These are phyloP conservation scores for Trifolium repens DNA, from an alignment of 306 rosid species.

Conservation along the genomic window DNA sequence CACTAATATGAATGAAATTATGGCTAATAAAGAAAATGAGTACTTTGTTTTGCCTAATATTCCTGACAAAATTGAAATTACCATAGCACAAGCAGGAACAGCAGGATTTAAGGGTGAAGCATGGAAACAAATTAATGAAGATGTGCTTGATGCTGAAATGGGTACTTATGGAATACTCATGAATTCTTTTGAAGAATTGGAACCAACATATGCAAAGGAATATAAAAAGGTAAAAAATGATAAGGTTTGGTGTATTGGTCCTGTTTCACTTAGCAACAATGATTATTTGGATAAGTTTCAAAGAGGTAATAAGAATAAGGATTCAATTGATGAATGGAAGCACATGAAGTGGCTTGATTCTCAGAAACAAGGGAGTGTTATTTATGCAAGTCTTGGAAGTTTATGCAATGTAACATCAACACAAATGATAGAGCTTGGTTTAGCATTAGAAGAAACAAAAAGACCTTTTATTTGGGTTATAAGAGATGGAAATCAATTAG, in stretches of 20 bases:
- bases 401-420: slow-evolving; percentile 28
- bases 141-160: slow-evolving; percentile 46
- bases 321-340: slow-evolving; percentile 41
- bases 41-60: slow-evolving; percentile 47
- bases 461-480: slow-evolving; percentile 65
- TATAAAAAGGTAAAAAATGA: slow-evolving; percentile 48
- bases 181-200: slow-evolving; percentile 71
- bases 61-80: slow-evolving; percentile 54
- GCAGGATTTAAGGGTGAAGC: background rate
- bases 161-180: slow-evolving; percentile 47
- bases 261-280: slow-evolving; percentile 49
- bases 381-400: slow-evolving; percentile 70
- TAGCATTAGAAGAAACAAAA: slow-evolving; percentile 58
- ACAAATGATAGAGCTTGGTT: slow-evolving; percentile 53
- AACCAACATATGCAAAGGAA: slow-evolving; percentile 47
- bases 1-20: slow-evolving; percentile 14
- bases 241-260: slow-evolving; percentile 68
- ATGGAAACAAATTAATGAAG: background rate
- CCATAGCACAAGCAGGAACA: slow-evolving; percentile 29
- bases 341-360: slow-evolving; percentile 61
- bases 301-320: slow-evolving; percentile 58
- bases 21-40: slow-evolving; percentile 38
- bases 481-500: slow-evolving; percentile 36
- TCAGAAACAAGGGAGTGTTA: slow-evolving; percentile 42
- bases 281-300: slow-evolving; percentile 53